phyloP scores from a whole-genome alignment of 1,139 yeast species.

The Waltiozyma sp. region DNA sequence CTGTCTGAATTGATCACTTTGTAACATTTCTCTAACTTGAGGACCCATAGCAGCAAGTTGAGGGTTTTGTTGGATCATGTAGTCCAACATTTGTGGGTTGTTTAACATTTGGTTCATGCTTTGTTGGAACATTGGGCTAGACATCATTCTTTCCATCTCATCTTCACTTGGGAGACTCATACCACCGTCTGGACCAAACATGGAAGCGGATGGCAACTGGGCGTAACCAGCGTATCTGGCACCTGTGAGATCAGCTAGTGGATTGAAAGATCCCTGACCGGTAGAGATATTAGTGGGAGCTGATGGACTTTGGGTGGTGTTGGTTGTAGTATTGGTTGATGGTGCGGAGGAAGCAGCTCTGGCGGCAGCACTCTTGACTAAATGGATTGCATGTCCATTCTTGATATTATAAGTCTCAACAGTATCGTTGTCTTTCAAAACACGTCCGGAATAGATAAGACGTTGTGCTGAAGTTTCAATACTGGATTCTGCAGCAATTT shows the following conservation, averaged over 20 bases:
- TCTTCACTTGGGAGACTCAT: conserved; percentile 69
- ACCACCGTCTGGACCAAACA: conserved; percentile 96
- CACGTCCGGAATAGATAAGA: conserved; percentile 87
- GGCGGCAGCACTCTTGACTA: conserved; percentile 61
- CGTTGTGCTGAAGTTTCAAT: conserved; percentile 73
- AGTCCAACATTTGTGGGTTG: conserved; percentile 77
- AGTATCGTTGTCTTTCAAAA: conserved; percentile 73
- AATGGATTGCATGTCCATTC: conserved; percentile 77
- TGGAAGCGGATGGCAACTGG: conserved; percentile 75
- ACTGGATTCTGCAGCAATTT: conserved; percentile 46
- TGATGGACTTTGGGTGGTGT: conserved; percentile 10
- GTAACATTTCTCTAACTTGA: conserved; percentile 76
- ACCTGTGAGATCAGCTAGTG: conserved; percentile 84
- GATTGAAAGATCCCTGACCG: conserved; percentile 84
- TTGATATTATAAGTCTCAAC: conserved; percentile 70
- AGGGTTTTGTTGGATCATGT: conserved; percentile 73
- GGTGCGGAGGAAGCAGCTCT: conserved; percentile 20
- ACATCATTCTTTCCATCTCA: conserved; percentile 63
- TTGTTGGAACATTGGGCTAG: conserved; percentile 71
- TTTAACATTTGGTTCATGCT: conserved; percentile 69
- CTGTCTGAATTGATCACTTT: conserved; percentile 72
- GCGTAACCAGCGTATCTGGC: conserved; percentile 93
- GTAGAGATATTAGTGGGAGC: conserved; percentile 74
- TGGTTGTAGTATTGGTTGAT: conserved; percentile 8
- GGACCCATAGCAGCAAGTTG: conserved; percentile 83